A percentile compares a stretch with the other conserved stretches of the same genome.
Evolutionary conservation across 768 basidiomycete species (phyloP).

Genomic region (Serendipita sp.): DNA sequence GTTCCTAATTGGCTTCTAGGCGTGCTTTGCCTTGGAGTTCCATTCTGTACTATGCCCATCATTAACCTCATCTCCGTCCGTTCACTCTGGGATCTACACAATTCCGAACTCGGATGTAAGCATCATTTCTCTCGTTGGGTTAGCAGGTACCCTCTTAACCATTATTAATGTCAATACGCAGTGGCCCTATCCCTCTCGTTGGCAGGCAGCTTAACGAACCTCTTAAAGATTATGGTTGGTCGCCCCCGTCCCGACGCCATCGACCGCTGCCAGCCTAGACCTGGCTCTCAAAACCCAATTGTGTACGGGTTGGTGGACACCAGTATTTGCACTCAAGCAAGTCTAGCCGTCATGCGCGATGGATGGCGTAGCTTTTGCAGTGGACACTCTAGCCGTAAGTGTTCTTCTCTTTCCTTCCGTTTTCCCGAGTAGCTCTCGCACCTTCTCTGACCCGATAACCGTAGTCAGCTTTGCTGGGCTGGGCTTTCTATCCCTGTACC

Average conservation of each 20-base stretch:
- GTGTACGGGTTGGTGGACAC: constrained; percentile 56
- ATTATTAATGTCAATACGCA: constrained; percentile 29
- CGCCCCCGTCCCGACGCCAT: constrained; percentile 76
- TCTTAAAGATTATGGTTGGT: constrained; percentile 76
- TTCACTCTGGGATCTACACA: constrained; percentile 85
- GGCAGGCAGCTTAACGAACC: constrained; percentile 69
- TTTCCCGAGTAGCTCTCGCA: neutral
- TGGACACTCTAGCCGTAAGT: constrained; percentile 75
- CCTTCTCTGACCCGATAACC: neutral
- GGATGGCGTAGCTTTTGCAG: constrained; percentile 89
- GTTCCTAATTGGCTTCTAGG: constrained; percentile 36
- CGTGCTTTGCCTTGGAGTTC: constrained; percentile 35
- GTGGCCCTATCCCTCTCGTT: constrained; percentile 61
- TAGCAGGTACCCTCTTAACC: constrained; percentile 5
- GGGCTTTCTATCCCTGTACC: constrained; percentile 73
- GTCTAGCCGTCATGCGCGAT: constrained; percentile 44
- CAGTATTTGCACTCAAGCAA: constrained; percentile 63
- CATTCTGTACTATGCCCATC: constrained; percentile 49
- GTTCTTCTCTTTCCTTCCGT: neutral
- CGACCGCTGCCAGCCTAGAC: constrained; percentile 51
- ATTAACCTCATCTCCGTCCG: constrained; percentile 59
- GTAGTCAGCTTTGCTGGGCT: constrained; percentile 87
- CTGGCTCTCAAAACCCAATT: constrained; percentile 46
- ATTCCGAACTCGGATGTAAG: constrained; percentile 30
- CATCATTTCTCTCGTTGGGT: constrained; percentile 7